Conservation (phyloP, 345 rosid genomes). For the Salix viminalis region DNA sequence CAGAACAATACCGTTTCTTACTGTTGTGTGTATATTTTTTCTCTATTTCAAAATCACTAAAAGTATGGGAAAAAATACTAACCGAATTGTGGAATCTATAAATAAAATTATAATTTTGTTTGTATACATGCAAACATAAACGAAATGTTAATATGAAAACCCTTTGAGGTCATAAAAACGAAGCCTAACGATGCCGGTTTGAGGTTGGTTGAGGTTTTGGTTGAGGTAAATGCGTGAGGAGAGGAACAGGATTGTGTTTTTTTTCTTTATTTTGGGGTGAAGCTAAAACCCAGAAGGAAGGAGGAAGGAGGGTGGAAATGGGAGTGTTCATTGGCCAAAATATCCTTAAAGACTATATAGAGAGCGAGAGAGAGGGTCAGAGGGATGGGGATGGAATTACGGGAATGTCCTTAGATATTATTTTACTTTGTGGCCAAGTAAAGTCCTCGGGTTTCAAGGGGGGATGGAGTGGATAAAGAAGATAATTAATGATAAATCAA, state of each 20-base stretch:
- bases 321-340: not conserved
- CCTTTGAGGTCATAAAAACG: not conserved
- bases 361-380: not conserved
- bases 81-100: not conserved
- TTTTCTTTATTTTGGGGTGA: not conserved
- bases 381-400: slow-evolving; percentile 21
- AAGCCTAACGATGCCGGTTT: not conserved
- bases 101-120: not conserved
- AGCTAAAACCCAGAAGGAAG: slow-evolving; percentile 1
- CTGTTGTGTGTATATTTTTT: not conserved
- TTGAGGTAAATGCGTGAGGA: not conserved
- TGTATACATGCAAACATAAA: not conserved
- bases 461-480: not conserved
- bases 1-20: not conserved
- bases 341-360: too few species aligned
- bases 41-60: not conserved
- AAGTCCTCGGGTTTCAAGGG: not conserved
- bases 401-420: not conserved
- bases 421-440: slow-evolving; percentile 11
- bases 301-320: not conserved
- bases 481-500: too few species aligned
- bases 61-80: not conserved
- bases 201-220: not conserved
- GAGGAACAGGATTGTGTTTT: not conserved
- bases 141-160: not conserved